Base-by-base conservation (phyloP, 2,329 filamentous ascomycete genomes). In the Tolypocladium amazonense region DNA sequence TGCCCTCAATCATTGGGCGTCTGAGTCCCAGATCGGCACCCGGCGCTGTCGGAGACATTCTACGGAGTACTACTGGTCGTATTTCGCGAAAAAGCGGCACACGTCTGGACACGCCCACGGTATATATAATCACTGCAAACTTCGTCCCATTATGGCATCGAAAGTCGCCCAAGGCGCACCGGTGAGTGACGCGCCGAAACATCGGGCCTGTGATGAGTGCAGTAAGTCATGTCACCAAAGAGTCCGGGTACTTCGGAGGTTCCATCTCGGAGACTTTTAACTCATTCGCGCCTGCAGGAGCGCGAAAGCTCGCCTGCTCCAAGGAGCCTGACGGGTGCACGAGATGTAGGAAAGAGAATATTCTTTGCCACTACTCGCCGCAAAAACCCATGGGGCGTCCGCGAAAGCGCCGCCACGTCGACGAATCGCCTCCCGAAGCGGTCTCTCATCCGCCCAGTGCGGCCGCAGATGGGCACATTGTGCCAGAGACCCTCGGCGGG, bases 381-480 rank as follows among this genome's bases (percentile, higher is more conserved):
- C 85, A 87, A 68, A 88, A 88, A 71, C 82, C 76, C 47, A 88
- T 88, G 85, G 85, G 85, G 4, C 77, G 85, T 50, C 85, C 85
- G 27, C 76, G 84, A 59, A 88, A 88, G 71, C 76, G 82, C 60
- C 78, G 74, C 23, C 70, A 71, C 50, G 63, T 70, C 37, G 75
- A 77, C 18, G 65, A 67, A 14, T 3, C 58, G 4, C 43, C 52
- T 6, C 11, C 58, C 14, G 56, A 55, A 5, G 39, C 60, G 4
- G 53, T 50, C 23, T 30, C 55, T 35, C 23, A 41, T 37, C 30
- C 56, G 25, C 53, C 58, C 18, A 38, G 25, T 14, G 33, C 43
- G 39, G 27, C n/a, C 50, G 25, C 38, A 2, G 8, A 45, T 30
- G 39, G 3, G 5, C n/a, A 56, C 53, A 18, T 30, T 33, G 15